Evolutionary conservation across 2,329 filamentous ascomycete genomes (phyloP), one percentile per base, ranked within the genome.

Genomic region (Leptographium galeiforme): DNA sequence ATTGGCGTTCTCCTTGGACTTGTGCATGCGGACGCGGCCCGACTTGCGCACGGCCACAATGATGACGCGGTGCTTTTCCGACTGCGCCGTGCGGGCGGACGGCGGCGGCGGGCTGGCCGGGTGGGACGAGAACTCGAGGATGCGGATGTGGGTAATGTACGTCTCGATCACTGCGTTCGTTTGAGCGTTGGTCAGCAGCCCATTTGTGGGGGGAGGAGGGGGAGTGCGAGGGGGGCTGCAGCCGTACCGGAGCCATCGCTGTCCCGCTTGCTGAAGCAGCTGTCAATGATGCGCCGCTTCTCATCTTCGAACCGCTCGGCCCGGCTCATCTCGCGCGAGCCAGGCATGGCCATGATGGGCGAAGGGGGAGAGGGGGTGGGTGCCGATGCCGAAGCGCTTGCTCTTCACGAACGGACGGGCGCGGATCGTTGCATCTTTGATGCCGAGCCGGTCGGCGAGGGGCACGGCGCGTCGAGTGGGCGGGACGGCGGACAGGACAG

Each of bases 251-350:
- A 85, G 60, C 90, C 90, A 70, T 95, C 87, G 44, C 81, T 77
- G 65, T 97, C 93, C 63, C 84, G 84, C 73, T 94, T 96, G 67
- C 75, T 79, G 73, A 97, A 98, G 72, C 90, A 96, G 69, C 87
- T 95, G 58, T 95, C 87, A 59, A 95, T 85, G 63, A 98, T 96
- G 66, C 93, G 82, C 67, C 81, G 79, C 76, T 96, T 95, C 76
- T 98, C 93, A 65, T 97, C 89, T 68, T 98, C 93, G 67, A 97
- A 98, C 62, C 82, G 81, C 72, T 95, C 89, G 53, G 91, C 91
- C 61, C 71, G 65, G 54, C 56, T 69, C 60, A 65, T 61, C 46
- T 71, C 69, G 57, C 67, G 68, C 59, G 65, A 62, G 55, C 61
- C 65, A 53, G 56, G 61, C 61, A 57, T 64, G 57, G 61, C 63